A percentile compares a stretch with the other conserved stretches of the same genome.
These are phyloP conservation scores for Boletus insuetus DNA, from an alignment of 768 basidiomycete species.

Conservation along the genomic window DNA sequence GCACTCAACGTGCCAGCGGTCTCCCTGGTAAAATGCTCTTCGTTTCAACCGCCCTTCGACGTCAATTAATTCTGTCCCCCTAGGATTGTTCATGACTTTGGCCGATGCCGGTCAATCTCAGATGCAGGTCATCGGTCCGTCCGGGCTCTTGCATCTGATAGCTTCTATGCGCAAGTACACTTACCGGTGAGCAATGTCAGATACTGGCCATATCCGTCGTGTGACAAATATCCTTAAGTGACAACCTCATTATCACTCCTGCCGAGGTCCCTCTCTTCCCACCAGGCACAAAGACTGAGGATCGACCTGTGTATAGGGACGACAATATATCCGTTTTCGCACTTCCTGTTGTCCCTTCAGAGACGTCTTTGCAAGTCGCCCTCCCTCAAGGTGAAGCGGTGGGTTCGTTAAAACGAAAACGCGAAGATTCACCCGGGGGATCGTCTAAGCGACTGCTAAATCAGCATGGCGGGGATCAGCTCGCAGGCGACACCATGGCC, in stretches of 20 bases:
- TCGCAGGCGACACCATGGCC: neutral
- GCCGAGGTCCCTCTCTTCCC: constrained; percentile 39
- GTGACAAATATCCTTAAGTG: constrained; percentile 33
- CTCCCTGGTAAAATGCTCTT: constrained; percentile 57
- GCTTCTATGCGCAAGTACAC: constrained; percentile 69
- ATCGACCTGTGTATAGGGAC: constrained; percentile 55
- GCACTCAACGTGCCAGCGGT: constrained; percentile 63
- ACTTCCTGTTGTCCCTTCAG: constrained; percentile 44
- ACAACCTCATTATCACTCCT: constrained; percentile 47
- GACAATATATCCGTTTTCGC: constrained; percentile 63
- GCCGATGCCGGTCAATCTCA: constrained; percentile 65
- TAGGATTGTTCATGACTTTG: constrained; percentile 76
- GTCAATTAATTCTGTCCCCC: neutral
- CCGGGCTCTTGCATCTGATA: constrained; percentile 65
- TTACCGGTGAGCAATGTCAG: constrained; percentile 46
- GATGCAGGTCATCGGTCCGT: constrained; percentile 68
- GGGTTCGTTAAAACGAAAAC: constrained; percentile 40
- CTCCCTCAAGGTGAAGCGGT: neutral
- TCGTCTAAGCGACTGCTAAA: constrained; percentile 36
- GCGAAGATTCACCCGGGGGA: constrained; percentile 36
- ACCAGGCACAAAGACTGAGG: constrained; percentile 19
- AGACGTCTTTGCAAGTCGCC: neutral
- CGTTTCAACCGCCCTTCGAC: neutral
- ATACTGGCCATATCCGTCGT: neutral
- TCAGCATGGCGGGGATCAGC: neutral